These are phyloP conservation scores for Ephemerocybe angulata DNA, from an alignment of 768 basidiomycete species.

Conservation along the genomic window DNA sequence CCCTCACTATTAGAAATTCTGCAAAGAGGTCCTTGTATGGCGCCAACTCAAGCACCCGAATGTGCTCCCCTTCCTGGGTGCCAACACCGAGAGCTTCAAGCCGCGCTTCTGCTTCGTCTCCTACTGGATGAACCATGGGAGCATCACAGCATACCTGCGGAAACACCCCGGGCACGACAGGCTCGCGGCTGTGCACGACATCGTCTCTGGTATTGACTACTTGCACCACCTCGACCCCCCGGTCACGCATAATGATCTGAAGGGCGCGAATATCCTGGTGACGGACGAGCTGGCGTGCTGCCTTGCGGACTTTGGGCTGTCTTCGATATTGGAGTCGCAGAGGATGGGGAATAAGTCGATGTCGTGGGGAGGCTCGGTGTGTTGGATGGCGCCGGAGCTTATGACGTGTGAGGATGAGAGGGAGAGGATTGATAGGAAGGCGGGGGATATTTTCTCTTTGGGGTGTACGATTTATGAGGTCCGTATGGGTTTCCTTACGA, in stretches of 20 bases:
- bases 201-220: conserved; percentile 35
- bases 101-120: conserved; percentile 6
- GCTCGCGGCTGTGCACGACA: conserved; percentile 23
- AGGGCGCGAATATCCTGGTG: conserved; percentile 27
- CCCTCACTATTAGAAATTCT: conserved; percentile 2
- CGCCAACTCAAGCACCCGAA: conserved; percentile 7
- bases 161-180: conserved; percentile 19
- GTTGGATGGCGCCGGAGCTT: conserved; percentile 20
- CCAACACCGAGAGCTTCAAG: not conserved
- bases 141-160: conserved; percentile 1
- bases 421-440: not conserved
- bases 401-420: not conserved
- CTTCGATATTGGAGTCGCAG: conserved; percentile 19
- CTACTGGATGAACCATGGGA: conserved; percentile 8
- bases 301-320: conserved; percentile 20
- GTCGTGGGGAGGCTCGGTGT: conserved; percentile 13
- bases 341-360: conserved; percentile 6
- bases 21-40: conserved; percentile 14
- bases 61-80: conserved; percentile 5
- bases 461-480: conserved; percentile 21
- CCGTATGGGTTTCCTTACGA: not conserved
- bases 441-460: conserved; percentile 20
- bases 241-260: conserved; percentile 39
- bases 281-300: conserved; percentile 16
- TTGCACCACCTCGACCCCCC: conserved; percentile 37